phyloP scores from a whole-genome alignment of 371 early-diverging fungal genomes.

The Mucor plumbeus region DNA sequence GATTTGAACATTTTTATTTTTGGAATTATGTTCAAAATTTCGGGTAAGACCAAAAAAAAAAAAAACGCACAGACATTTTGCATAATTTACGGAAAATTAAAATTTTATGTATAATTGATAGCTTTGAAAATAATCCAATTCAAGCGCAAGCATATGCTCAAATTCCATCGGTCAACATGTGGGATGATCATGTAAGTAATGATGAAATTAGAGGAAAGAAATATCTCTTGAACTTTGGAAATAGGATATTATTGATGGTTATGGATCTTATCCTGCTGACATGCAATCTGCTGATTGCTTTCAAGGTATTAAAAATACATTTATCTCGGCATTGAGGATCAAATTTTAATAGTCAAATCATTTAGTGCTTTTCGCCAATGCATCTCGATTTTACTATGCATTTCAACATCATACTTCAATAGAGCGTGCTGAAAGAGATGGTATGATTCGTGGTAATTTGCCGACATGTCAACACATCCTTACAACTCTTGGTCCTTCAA shows the following conservation, averaged over 20 bases:
- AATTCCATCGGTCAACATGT: constrained; percentile 78
- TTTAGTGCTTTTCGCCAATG: constrained; percentile 47
- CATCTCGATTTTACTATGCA: constrained; percentile 80
- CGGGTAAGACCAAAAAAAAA: constrained; percentile 36
- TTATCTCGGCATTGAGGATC: neutral
- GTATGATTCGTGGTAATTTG: constrained; percentile 42
- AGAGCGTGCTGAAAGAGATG: constrained; percentile 61
- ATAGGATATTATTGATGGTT: constrained; percentile 74
- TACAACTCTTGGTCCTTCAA: constrained; percentile 70
- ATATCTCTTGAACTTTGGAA: neutral
- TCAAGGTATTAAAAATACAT: constrained; percentile 24
- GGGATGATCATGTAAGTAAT: constrained; percentile 78
- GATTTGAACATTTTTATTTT: constrained; percentile 75
- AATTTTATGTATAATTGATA: constrained; percentile 11
- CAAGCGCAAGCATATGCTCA: constrained; percentile 69
- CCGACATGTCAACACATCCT: constrained; percentile 39
- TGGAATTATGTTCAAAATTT: constrained; percentile 76
- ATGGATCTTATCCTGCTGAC: constrained; percentile 84
- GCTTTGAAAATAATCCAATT: constrained; percentile 45
- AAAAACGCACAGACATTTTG: constrained; percentile 3
- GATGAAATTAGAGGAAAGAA: neutral
- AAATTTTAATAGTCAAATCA: neutral
- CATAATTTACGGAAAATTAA: too few species aligned
- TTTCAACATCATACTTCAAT: constrained; percentile 87
- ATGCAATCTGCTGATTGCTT: constrained; percentile 64